Evolutionary conservation across 345 rosid species (phyloP).

Genomic region (Diplotaxis tenuifolia): DNA sequence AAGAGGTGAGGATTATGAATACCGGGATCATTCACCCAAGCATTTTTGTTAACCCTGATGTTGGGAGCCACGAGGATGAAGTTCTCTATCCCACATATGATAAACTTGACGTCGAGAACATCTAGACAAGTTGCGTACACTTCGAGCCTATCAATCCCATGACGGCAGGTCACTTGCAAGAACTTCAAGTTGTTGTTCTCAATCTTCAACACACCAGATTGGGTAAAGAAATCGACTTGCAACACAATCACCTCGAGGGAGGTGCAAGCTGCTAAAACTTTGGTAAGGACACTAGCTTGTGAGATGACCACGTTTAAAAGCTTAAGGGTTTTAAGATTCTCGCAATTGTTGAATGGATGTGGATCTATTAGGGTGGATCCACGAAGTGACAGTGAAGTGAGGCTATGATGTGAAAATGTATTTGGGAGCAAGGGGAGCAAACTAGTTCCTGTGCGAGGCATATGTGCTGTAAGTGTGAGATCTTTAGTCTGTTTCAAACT

Average conservation of each 20-base stretch:
- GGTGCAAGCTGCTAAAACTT: neutral
- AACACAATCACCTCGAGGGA: constrained; percentile 25
- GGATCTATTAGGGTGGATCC: neutral
- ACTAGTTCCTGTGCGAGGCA: neutral
- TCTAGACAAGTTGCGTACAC: constrained; percentile 1
- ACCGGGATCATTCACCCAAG: neutral
- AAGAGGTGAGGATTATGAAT: neutral
- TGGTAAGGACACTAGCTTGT: neutral
- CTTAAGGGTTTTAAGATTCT: constrained; percentile 19
- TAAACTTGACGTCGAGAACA: constrained; percentile 3
- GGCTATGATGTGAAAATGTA: neutral
- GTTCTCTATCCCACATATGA: neutral
- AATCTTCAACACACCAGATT: neutral
- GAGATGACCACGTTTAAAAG: neutral
- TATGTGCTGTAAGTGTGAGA: neutral
- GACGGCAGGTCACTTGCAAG: neutral
- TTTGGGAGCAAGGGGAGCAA: neutral
- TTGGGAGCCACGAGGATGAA: constrained; percentile 15
- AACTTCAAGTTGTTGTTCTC: constrained; percentile 17
- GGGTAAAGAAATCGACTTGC: neutral
- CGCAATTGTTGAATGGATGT: neutral
- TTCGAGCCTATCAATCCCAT: neutral
- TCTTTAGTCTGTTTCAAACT: neutral
- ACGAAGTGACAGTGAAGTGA: constrained; percentile 16
- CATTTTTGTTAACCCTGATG: neutral